phyloP scores from a whole-genome alignment of 345 rosid genomes.

The Anastatica hierochuntica region DNA sequence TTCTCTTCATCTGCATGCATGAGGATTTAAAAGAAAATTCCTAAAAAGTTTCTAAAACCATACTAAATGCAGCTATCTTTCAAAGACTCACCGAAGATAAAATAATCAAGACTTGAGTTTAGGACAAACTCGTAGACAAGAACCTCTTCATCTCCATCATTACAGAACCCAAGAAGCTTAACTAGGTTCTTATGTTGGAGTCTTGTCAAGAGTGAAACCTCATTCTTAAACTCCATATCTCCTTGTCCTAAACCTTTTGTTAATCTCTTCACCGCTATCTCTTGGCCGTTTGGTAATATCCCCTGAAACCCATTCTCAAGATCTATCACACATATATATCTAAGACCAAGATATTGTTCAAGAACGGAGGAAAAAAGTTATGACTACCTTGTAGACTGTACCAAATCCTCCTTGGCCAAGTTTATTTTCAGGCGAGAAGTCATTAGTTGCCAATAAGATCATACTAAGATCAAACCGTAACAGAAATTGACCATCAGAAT shows the following conservation, averaged over 20 bases:
- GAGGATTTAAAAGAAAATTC: neutral
- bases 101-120: slow-evolving; percentile 35
- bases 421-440: too few relatives aligned
- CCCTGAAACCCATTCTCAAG: slow-evolving; percentile 26
- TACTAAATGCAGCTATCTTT: too few relatives aligned
- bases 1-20: slow-evolving; percentile 21
- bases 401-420: slow-evolving; percentile 38
- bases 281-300: slow-evolving; percentile 20
- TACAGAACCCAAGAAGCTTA: slow-evolving; percentile 40
- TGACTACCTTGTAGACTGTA: slow-evolving; percentile 29
- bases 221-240: slow-evolving; percentile 35
- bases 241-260: slow-evolving; percentile 32
- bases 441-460: slow-evolving; percentile 1
- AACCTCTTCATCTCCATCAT: slow-evolving; percentile 28
- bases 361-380: too few relatives aligned
- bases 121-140: slow-evolving; percentile 43
- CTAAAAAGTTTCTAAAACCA: too few relatives aligned
- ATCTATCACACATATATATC: too few relatives aligned
- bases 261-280: slow-evolving; percentile 40
- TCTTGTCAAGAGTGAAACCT: slow-evolving; percentile 38
- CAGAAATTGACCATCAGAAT: slow-evolving; percentile 1
- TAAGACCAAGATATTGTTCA: too few relatives aligned
- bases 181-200: slow-evolving; percentile 48
- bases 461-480: neutral
- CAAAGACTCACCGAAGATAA: slow-evolving; percentile 27